Base-by-base conservation (phyloP, 2,329 filamentous ascomycete species). In the Scleromitrula shiraiana region DNA sequence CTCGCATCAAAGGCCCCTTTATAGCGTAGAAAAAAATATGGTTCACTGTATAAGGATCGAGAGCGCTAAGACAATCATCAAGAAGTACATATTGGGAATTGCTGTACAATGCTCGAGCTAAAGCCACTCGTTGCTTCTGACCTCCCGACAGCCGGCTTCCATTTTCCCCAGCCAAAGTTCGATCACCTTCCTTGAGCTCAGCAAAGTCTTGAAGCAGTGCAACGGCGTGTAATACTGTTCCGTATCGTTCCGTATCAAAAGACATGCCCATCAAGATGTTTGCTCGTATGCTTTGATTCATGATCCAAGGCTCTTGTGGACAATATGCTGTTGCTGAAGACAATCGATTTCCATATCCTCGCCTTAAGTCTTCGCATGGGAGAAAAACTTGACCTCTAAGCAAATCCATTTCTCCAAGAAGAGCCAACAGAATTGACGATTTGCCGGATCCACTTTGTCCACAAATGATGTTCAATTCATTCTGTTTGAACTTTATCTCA, bases 401-500 rank as follows among this genome's bases (percentile, higher is more conserved):
- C 4, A 36, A 15, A 2, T 4, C 9, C 33, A 36, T 36, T 19
- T 36, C 33, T 19, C 17, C 33, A 12, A 36, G 2, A 9, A 36
- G 9, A 15, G 33, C 33, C 14, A 7, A 9, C 9, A n/a, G 17
- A 6, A 36, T 8, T 7, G 33, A 36, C 2, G 33, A 17, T 19
- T 36, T 36, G 1, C 33, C 33, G 9, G 9, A 15, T 7, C 33
- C 33, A 15, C 9, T 36, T 19, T 9, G 14, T 36, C 82, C 82
- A 42, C 79, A 76, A 50, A 85, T 75, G 35, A 85, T 73, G 56
- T 83, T 85, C 27, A 85, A 68, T 50, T 76, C 70, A 29, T 76
- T 77, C 38, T 79, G 65, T 23, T 72, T 68, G 65, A 85, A 85
- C 20, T 71, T 68, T 41, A 84, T 65, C 51, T 82, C 68, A 12